These are phyloP conservation scores for Elaeagnus macrophylla DNA, from an alignment of 306 rosid species.

Conservation along the genomic window DNA sequence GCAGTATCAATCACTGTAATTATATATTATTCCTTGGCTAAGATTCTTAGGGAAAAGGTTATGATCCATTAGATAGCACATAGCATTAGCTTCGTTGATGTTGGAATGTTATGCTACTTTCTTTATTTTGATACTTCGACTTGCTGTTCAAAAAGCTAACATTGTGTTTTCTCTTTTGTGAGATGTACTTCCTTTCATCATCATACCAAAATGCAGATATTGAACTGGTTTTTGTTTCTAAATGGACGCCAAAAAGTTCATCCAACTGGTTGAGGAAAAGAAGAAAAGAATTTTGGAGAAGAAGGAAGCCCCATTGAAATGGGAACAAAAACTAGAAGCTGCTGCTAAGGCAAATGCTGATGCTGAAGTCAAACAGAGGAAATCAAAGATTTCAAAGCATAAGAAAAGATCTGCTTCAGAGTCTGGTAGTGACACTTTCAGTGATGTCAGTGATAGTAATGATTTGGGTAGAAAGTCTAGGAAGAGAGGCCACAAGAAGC, in stretches of 20 bases:
- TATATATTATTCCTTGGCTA: too few relatives aligned
- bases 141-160: constrained; percentile 65
- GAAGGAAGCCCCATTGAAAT: constrained; percentile 89
- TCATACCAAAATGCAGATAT: constrained; percentile 73
- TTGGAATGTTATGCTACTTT: background rate
- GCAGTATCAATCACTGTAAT: too few relatives aligned
- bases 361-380: too few relatives aligned
- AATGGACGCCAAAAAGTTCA: constrained; percentile 82
- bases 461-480: constrained; percentile 38
- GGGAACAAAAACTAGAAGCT: constrained; percentile 94
- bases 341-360: constrained; percentile 63
- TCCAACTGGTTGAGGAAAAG: constrained; percentile 87
- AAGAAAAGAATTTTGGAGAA: constrained; percentile 83
- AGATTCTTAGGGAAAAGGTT: too few relatives aligned
- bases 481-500: constrained; percentile 55
- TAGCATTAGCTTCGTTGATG: background rate
- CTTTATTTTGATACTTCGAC: background rate
- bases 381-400: constrained; percentile 55
- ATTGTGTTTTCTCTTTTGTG: constrained; percentile 94
- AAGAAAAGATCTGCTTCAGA: constrained; percentile 45
- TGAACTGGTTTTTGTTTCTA: constrained; percentile 48
- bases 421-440: constrained; percentile 30
- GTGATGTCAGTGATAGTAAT: constrained; percentile 37
- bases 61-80: too few relatives aligned
- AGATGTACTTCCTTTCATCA: constrained; percentile 96